A percentile compares a stretch with the other conserved stretches of the same genome.
These are phyloP conservation scores for Microbotryum lychnidis-dioicae DNA, from an alignment of 1,284 basidiomycete genomes.

Conservation along the genomic window DNA sequence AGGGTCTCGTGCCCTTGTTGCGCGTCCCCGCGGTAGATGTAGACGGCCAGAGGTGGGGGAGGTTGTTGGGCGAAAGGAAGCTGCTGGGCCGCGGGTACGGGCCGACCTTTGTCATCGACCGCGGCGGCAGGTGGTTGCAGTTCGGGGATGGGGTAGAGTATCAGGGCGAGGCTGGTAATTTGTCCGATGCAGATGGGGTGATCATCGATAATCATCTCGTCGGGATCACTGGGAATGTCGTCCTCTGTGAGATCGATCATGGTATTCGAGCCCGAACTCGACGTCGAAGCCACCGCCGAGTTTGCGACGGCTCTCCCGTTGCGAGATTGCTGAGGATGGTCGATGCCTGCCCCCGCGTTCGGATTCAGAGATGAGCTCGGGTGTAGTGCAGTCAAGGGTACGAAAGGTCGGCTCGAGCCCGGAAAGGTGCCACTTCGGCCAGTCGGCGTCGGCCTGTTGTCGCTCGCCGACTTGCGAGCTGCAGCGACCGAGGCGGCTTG, in stretches of 20 bases:
- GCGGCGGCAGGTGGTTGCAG: slow-evolving; percentile 47
- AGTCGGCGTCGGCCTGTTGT: too few relatives aligned
- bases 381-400: too few relatives aligned
- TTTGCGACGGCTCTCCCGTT: too few relatives aligned
- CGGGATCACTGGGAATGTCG: slow-evolving; percentile 16
- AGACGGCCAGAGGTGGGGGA: slow-evolving; percentile 11
- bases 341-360: too few relatives aligned
- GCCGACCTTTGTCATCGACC: slow-evolving; percentile 3
- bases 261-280: not conserved
- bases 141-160: slow-evolving; percentile 75
- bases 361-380: too few relatives aligned
- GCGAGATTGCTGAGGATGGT: too few relatives aligned
- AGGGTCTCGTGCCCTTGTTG: slow-evolving; percentile 59
- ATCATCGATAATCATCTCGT: slow-evolving; percentile 22
- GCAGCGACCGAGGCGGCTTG: too few relatives aligned
- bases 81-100: slow-evolving; percentile 18
- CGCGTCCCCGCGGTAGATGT: slow-evolving; percentile 38
- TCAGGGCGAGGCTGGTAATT: slow-evolving; percentile 66
- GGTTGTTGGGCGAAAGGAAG: slow-evolving; percentile 38
- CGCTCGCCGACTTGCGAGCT: too few relatives aligned
- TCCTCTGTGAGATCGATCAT: slow-evolving; percentile 17
- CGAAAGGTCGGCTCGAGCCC: too few relatives aligned
- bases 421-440: too few relatives aligned
- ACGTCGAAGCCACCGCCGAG: not conserved
- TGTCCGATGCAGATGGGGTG: slow-evolving; percentile 71